phyloP scores from a whole-genome alignment of 805 yeast genomes.

The Lipomyces oligophaga region DNA sequence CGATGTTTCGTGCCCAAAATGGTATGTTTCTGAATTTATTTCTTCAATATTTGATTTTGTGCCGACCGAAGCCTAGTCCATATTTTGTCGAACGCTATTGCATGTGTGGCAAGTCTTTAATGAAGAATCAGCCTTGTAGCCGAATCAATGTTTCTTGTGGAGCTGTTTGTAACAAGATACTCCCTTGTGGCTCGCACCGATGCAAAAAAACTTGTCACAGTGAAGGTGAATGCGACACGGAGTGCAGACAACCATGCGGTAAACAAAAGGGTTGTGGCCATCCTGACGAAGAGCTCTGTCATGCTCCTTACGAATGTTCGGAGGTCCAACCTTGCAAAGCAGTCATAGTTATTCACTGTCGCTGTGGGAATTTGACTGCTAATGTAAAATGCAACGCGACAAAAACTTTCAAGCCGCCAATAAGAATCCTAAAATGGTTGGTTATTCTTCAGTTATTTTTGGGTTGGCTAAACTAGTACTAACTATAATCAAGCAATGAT shows the following conservation, averaged over 20 bases:
- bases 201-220: slow-evolving; percentile 57
- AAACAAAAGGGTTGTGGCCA: slow-evolving; percentile 62
- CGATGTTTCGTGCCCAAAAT: slow-evolving; percentile 63
- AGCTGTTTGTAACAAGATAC: slow-evolving; percentile 51
- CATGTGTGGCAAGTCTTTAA: slow-evolving; percentile 54
- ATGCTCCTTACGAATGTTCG: slow-evolving; percentile 44
- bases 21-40: slow-evolving; percentile 35
- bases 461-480: background rate
- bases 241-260: slow-evolving; percentile 61
- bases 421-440: slow-evolving; percentile 48
- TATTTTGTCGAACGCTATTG: slow-evolving; percentile 53
- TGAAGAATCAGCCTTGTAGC: slow-evolving; percentile 66
- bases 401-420: slow-evolving; percentile 37
- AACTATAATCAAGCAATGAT: slow-evolving; percentile 44
- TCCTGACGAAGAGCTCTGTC: slow-evolving; percentile 60
- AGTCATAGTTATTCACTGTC: slow-evolving; percentile 51
- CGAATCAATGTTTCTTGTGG: slow-evolving; percentile 69
- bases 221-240: slow-evolving; percentile 55
- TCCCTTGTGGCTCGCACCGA: slow-evolving; percentile 49
- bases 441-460: background rate
- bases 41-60: background rate
- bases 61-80: slow-evolving; percentile 50
- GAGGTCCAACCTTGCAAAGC: slow-evolving; percentile 53
- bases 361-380: slow-evolving; percentile 56
- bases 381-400: slow-evolving; percentile 55